Conservation (phyloP, 164 flowering plant species). For the Umbellularia californica region DNA sequence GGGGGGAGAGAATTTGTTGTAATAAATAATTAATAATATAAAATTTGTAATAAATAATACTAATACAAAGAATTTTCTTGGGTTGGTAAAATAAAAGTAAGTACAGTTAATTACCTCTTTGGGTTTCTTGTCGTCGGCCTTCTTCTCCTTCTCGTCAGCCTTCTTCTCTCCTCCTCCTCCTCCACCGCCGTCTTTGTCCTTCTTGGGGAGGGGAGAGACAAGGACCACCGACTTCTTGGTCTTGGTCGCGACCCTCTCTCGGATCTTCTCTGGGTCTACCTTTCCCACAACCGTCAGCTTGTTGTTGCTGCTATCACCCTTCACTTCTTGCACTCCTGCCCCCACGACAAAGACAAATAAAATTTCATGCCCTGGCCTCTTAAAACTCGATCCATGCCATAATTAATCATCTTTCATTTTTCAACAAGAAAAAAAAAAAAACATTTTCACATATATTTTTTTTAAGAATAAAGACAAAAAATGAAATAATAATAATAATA, state of each 20-base stretch:
- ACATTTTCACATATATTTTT: too few relatives aligned
- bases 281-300: slow-evolving; percentile 43
- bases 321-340: slow-evolving; percentile 43
- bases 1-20: too few relatives aligned
- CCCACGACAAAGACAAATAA: too few relatives aligned
- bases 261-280: slow-evolving; percentile 39
- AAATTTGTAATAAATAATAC: too few relatives aligned
- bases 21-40: too few relatives aligned
- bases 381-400: too few relatives aligned
- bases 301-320: slow-evolving; percentile 22
- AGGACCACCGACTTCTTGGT: slow-evolving; percentile 53
- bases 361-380: too few relatives aligned
- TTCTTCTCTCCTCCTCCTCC: slow-evolving; percentile 29
- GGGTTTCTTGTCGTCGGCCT: slow-evolving; percentile 18
- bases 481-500: too few relatives aligned
- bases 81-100: too few relatives aligned
- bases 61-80: too few relatives aligned
- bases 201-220: slow-evolving; percentile 37
- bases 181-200: slow-evolving; percentile 18
- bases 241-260: slow-evolving; percentile 34
- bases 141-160: slow-evolving; percentile 18
- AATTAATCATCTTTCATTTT: background rate
- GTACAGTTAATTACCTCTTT: slow-evolving; percentile 16
- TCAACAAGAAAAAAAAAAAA: background rate
- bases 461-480: too few relatives aligned